Evolutionary conservation across 2,329 filamentous ascomycete genomes (phyloP).

Genomic region (Pezicula carpinea): DNA sequence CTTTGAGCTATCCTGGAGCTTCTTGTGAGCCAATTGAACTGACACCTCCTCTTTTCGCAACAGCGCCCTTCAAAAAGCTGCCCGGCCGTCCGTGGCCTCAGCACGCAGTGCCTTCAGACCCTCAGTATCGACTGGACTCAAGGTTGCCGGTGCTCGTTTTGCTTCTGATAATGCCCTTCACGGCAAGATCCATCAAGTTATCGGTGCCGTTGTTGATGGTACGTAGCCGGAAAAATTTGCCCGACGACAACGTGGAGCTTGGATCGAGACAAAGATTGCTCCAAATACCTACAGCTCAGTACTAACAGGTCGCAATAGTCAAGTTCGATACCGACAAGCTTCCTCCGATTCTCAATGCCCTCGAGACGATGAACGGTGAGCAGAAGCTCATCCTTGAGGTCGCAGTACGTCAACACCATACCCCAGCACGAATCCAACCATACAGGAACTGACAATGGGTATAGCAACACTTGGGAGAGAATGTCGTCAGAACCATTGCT

Average conservation of each 20-base stretch:
- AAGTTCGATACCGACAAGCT: conserved; percentile 96
- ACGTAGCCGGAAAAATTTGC: conserved; percentile 44
- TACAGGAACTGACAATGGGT: conserved; percentile 32
- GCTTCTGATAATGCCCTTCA: conserved; percentile 54
- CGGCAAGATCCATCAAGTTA: conserved; percentile 77
- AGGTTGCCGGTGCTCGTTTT: conserved; percentile 44
- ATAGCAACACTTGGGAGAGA: conserved; percentile 99
- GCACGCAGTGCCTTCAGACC: conserved; percentile 54
- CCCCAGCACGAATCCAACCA: conserved; percentile 8
- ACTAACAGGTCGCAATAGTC: conserved; percentile 54
- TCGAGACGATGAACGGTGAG: conserved; percentile 85
- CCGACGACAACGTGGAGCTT: conserved; percentile 20
- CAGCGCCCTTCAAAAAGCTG: conserved; percentile 64
- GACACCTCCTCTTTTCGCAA: conserved; percentile 32
- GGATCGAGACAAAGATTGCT: conserved; percentile 10
- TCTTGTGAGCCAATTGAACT: conserved; percentile 42
- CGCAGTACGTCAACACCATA: conserved; percentile 59
- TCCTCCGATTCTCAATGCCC: conserved; percentile 94
- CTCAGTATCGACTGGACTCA: conserved; percentile 49
- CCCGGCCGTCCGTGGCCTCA: conserved; percentile 56
- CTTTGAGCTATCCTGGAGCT: conserved; percentile 7
- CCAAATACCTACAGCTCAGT: conserved; percentile 13
- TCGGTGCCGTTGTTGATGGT: conserved; percentile 99
- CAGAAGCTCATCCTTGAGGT: conserved; percentile 96
- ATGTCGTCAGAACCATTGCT: conserved; percentile 98